These are phyloP conservation scores for Moesziomyces sp. DNA, from an alignment of 1,284 basidiomycete species.

Conservation along the genomic window DNA sequence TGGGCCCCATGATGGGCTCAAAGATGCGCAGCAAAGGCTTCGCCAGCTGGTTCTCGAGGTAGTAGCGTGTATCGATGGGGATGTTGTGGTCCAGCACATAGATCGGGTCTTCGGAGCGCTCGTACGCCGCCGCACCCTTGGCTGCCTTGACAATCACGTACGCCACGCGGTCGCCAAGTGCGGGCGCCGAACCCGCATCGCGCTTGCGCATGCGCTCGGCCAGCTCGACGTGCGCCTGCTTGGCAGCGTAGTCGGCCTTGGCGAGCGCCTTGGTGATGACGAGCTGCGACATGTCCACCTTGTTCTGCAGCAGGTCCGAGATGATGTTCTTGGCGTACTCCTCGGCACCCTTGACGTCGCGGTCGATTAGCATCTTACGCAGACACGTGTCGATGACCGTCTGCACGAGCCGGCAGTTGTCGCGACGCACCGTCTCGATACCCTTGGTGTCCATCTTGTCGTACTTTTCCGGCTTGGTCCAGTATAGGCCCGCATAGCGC, in stretches of 20 bases:
- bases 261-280: conserved; percentile 67
- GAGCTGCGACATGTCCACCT: conserved; percentile 67
- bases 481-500: conserved; percentile 67
- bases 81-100: conserved; percentile 68
- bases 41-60: conserved; percentile 66
- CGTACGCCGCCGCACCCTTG: conserved; percentile 66
- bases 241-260: conserved; percentile 65
- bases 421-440: conserved; percentile 67
- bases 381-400: conserved; percentile 67
- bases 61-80: conserved; percentile 67
- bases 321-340: conserved; percentile 66
- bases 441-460: conserved; percentile 69
- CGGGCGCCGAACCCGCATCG: conserved; percentile 65
- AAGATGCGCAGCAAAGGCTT: conserved; percentile 68
- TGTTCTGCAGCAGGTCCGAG: conserved; percentile 67
- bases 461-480: conserved; percentile 62
- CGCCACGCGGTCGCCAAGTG: conserved; percentile 66
- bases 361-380: conserved; percentile 68
- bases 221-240: conserved; percentile 67
- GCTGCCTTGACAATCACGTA: conserved; percentile 67
- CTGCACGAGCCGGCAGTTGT: conserved; percentile 67
- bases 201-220: conserved; percentile 67
- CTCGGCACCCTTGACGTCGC: conserved; percentile 67
- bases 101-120: conserved; percentile 66
- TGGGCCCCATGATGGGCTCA: conserved; percentile 65